A percentile compares a stretch with the other conserved stretches of the same genome.
These are phyloP conservation scores for Hawksworthiomyces lignivorus DNA, from an alignment of 2,329 filamentous ascomycete genomes.

Conservation along the genomic window DNA sequence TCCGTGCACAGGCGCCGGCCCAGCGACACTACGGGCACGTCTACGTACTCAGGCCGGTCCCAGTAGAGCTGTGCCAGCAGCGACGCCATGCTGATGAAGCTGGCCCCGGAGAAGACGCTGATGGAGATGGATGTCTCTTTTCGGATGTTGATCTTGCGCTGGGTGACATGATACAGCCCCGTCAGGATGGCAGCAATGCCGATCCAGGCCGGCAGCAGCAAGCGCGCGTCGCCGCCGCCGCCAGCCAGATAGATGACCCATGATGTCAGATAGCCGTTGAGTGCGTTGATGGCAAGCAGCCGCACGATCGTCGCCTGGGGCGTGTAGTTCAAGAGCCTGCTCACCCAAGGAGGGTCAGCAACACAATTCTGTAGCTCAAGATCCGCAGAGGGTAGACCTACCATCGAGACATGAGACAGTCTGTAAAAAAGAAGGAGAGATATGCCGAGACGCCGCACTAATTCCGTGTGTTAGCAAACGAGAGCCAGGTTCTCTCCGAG, in stretches of 20 bases:
- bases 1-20: constrained; percentile 16
- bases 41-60: constrained; percentile 52
- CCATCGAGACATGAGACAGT: constrained; percentile 80
- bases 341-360: not conserved
- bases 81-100: constrained; percentile 67
- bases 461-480: no score
- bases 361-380: no score
- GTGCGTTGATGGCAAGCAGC: constrained; percentile 64
- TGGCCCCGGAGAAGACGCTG: constrained; percentile 67
- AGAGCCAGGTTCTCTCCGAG: no score
- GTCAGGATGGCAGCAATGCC: constrained; percentile 68
- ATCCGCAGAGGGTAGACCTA: constrained; percentile 28
- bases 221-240: constrained; percentile 60
- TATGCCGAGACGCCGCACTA: constrained; percentile 72
- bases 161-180: constrained; percentile 66
- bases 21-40: constrained; percentile 48
- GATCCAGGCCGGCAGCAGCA: constrained; percentile 71
- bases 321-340: constrained; percentile 75
- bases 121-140: constrained; percentile 74
- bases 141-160: constrained; percentile 71
- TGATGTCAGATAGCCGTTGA: constrained; percentile 69
- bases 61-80: constrained; percentile 60
- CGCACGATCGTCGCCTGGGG: constrained; percentile 74
- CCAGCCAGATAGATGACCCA: constrained; percentile 64
- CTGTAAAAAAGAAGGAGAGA: constrained; percentile 74